These are phyloP conservation scores for Mycena filopes DNA, from an alignment of 768 basidiomycete genomes.

Conservation along the genomic window DNA sequence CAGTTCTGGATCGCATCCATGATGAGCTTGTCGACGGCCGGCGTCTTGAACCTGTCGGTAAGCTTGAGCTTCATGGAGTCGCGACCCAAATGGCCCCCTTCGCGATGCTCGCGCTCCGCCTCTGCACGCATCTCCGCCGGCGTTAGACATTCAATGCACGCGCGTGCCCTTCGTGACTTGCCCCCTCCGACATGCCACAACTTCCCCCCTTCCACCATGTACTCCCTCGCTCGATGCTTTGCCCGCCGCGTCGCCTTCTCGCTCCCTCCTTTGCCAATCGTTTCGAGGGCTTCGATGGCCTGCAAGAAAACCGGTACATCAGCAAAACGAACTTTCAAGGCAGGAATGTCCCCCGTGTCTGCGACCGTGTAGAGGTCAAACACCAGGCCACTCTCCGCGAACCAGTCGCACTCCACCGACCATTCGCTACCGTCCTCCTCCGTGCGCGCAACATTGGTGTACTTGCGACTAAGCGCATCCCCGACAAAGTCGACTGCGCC, in stretches of 20 bases:
- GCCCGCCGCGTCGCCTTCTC: conserved; percentile 3
- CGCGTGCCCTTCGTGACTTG: neutral
- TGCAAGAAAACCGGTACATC: conserved; percentile 20
- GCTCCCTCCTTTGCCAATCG: conserved; percentile 22
- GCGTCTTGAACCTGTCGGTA: conserved; percentile 21
- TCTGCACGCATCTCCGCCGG: neutral
- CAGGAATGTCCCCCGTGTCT: neutral
- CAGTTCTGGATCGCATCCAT: conserved; percentile 32
- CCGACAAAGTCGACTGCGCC: conserved; percentile 33
- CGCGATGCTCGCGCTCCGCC: neutral
- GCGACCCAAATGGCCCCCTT: conserved; percentile 36
- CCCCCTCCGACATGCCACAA: conserved; percentile 19
- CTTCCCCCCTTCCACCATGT: conserved; percentile 17
- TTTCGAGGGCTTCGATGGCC: conserved; percentile 8
- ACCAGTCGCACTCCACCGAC: conserved; percentile 40
- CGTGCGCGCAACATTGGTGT: conserved; percentile 11
- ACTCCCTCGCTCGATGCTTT: conserved; percentile 1
- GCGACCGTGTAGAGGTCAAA: conserved; percentile 14
- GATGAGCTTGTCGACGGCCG: conserved; percentile 33
- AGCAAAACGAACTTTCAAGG: conserved; percentile 15
- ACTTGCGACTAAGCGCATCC: conserved; percentile 36
- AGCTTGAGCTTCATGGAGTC: conserved; percentile 33
- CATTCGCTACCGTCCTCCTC: conserved; percentile 19
- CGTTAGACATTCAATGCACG: neutral
- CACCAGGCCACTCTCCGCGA: conserved; percentile 25